Conservation (phyloP, 208 protist genomes). For the Leishmania guyanensis region DNA sequence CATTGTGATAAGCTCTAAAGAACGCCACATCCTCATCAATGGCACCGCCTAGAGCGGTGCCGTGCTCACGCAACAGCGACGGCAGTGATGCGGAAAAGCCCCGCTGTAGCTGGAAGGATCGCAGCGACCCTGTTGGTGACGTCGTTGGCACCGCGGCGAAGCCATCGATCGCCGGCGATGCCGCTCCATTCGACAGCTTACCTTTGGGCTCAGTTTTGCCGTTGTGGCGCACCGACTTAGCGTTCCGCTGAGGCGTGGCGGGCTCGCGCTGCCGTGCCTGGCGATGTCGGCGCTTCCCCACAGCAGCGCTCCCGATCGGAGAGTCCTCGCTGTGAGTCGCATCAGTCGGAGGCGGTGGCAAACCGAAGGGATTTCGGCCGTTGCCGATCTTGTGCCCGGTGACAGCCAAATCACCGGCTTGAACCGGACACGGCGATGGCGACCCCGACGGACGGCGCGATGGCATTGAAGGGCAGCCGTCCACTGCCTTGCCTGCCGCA, state of each 20-base stretch:
- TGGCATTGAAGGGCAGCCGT: not conserved
- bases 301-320: not conserved
- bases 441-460: not conserved
- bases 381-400: not conserved
- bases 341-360: not conserved
- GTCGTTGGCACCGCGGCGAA: no score
- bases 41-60: not conserved
- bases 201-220: not conserved
- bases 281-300: not conserved
- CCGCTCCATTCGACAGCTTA: not conserved
- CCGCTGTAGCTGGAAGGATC: no score
- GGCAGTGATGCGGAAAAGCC: not conserved
- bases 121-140: not conserved
- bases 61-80: not conserved
- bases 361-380: not conserved
- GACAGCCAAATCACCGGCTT: not conserved
- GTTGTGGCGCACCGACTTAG: not conserved
- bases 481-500: not conserved
- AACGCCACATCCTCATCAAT: constrained; percentile 35
- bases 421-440: not conserved
- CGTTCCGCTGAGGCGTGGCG: not conserved
- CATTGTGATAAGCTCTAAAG: constrained; percentile 46
- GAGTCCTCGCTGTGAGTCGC: constrained; percentile 12
- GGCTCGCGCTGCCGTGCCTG: not conserved
- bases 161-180: not conserved